These are phyloP conservation scores for Flaveria brownii DNA, from an alignment of 129 eudicot species.

Conservation along the genomic window DNA sequence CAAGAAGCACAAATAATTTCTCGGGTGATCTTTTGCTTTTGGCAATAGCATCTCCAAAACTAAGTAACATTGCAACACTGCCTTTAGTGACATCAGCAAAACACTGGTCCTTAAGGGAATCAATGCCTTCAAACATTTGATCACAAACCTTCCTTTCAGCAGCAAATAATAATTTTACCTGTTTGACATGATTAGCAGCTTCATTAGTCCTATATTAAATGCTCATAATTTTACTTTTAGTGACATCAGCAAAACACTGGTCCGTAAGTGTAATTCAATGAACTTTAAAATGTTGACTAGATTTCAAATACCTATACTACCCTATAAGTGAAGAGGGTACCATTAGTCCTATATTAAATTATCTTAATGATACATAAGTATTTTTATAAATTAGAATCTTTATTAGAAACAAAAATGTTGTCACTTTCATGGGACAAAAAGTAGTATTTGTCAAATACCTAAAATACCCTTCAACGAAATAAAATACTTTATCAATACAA, in stretches of 20 bases:
- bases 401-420: slow-evolving; percentile 2
- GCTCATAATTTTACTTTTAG: too few species aligned
- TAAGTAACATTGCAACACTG: slow-evolving; percentile 85
- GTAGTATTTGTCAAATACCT: background rate
- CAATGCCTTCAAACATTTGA: slow-evolving; percentile 89
- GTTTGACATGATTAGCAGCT: slow-evolving; percentile 36
- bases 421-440: background rate
- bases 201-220: background rate
- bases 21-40: slow-evolving; percentile 99
- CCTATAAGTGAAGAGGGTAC: background rate
- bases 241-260: too few species aligned
- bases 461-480: background rate
- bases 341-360: slow-evolving; percentile 10
- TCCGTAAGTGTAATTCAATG: slow-evolving; percentile 1
- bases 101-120: slow-evolving; percentile 83
- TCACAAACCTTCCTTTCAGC: slow-evolving; percentile 93
- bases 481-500: background rate
- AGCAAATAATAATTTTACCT: slow-evolving; percentile 96
- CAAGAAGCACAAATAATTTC: slow-evolving; percentile 90
- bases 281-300: slow-evolving; percentile 16
- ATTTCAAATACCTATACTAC: slow-evolving; percentile 13
- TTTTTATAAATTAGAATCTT: background rate
- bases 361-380: background rate
- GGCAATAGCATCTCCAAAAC: slow-evolving; percentile 98
- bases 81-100: slow-evolving; percentile 91